Conservation (phyloP, 306 rosid species). For the Prunus padus region DNA sequence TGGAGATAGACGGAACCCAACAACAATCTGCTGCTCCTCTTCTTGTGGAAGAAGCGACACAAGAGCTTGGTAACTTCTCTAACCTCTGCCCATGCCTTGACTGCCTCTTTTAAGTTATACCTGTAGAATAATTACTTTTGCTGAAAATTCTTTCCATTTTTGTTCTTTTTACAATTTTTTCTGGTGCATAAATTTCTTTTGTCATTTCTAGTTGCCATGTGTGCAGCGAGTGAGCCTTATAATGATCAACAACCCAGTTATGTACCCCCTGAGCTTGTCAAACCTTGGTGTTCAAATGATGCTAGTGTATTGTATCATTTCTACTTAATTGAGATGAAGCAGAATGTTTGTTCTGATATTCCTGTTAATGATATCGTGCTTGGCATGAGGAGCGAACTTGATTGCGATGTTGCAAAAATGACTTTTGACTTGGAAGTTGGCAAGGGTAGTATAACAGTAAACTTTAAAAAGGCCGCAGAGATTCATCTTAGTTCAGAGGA, state of each 20-base stretch:
- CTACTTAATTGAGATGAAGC: constrained; percentile 59
- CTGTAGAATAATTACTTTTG: background rate
- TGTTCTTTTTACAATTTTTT: background rate
- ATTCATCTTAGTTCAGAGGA: constrained; percentile 40
- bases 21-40: background rate
- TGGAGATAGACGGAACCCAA: background rate
- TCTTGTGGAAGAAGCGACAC: constrained; percentile 46
- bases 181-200: background rate
- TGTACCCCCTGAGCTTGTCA: constrained; percentile 56
- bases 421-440: constrained; percentile 45
- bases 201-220: background rate
- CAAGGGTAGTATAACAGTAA: constrained; percentile 45
- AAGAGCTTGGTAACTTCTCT: constrained; percentile 43
- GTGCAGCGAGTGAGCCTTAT: constrained; percentile 48
- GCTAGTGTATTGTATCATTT: constrained; percentile 44
- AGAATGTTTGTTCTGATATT: constrained; percentile 41
- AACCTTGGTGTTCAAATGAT: constrained; percentile 18
- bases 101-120: background rate
- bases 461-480: constrained; percentile 40
- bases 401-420: constrained; percentile 43
- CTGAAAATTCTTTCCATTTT: background rate
- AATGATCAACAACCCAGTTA: constrained; percentile 59
- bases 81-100: constrained; percentile 15
- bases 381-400: constrained; percentile 48
- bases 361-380: constrained; percentile 53